These are phyloP conservation scores for Opeltia flavorubescens DNA, from an alignment of 495 filamentous ascomycete species.

Conservation along the genomic window DNA sequence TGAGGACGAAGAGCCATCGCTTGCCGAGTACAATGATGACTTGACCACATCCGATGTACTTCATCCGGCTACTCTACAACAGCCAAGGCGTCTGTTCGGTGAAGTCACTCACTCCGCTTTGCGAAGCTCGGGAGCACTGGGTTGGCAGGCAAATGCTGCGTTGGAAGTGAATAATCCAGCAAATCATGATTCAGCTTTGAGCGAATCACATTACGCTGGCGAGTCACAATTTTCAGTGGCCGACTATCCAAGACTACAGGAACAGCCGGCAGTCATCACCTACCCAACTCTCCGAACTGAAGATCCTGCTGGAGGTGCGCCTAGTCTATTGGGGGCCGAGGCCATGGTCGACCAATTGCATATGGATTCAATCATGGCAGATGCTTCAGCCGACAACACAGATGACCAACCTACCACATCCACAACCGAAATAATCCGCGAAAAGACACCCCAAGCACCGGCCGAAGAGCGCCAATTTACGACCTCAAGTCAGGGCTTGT, in stretches of 20 bases:
- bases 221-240: conserved; percentile 2
- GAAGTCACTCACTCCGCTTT: conserved; percentile 62
- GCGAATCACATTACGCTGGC: conserved; percentile 12
- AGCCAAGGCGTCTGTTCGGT: conserved; percentile 49
- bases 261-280: conserved; percentile 10
- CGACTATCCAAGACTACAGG: conserved; percentile 8
- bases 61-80: conserved; percentile 6
- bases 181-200: conserved; percentile 26
- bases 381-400: conserved; percentile 15
- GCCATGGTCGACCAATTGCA: conserved; percentile 52
- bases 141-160: conserved; percentile 16
- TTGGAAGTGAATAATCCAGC: conserved; percentile 6
- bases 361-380: conserved; percentile 40
- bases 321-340: conserved; percentile 54
- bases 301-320: conserved; percentile 19
- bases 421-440: not conserved
- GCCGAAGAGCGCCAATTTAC: conserved; percentile 13
- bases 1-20: not conserved
- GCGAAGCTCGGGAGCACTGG: conserved; percentile 44
- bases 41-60: conserved; percentile 4
- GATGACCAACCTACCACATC: conserved; percentile 15
- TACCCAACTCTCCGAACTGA: not conserved
- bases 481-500: not conserved
- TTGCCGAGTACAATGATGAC: conserved; percentile 20
- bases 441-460: not conserved